Conservation (phyloP, 257 asterid species). For the Primulina huaijiensis region DNA sequence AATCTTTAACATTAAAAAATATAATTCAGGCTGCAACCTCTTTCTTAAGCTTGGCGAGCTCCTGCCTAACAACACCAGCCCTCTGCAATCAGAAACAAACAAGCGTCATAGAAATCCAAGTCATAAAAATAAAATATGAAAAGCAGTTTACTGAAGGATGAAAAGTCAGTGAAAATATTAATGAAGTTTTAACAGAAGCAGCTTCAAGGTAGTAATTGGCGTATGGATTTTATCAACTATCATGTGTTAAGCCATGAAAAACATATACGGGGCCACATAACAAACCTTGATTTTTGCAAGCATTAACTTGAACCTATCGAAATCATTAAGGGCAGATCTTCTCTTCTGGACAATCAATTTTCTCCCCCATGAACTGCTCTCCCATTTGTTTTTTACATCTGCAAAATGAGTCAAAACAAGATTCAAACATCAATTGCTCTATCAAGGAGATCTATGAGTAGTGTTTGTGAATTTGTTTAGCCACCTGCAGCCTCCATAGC, state of each 20-base stretch:
- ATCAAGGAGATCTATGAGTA: not conserved
- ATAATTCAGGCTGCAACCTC: constrained; percentile 31
- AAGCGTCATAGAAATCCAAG: not conserved
- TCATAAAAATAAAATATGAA: not conserved
- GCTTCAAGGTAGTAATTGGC: not conserved
- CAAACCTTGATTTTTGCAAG: constrained; percentile 83
- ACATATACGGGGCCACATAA: not conserved
- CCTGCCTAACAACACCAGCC: constrained; percentile 83
- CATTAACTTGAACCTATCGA: constrained; percentile 87
- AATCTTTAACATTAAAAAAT: constrained; percentile 6
- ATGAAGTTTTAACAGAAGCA: not conserved
- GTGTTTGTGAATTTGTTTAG: constrained; percentile 12
- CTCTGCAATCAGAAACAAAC: constrained; percentile 47
- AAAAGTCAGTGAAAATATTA: not conserved
- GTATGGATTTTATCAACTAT: not conserved
- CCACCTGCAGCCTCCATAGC: constrained; percentile 96
- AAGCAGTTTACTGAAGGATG: not conserved
- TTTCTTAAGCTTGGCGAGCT: constrained; percentile 78
- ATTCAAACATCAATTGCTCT: not conserved
- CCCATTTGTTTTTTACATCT: constrained; percentile 95
- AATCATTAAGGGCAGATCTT: constrained; percentile 73
- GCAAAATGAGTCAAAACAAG: not conserved
- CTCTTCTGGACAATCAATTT: constrained; percentile 90
- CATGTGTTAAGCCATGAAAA: not conserved
- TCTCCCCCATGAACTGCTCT: constrained; percentile 93